Conservation (phyloP, 495 filamentous ascomycete species). For the Aspergillus bertholletiae region DNA sequence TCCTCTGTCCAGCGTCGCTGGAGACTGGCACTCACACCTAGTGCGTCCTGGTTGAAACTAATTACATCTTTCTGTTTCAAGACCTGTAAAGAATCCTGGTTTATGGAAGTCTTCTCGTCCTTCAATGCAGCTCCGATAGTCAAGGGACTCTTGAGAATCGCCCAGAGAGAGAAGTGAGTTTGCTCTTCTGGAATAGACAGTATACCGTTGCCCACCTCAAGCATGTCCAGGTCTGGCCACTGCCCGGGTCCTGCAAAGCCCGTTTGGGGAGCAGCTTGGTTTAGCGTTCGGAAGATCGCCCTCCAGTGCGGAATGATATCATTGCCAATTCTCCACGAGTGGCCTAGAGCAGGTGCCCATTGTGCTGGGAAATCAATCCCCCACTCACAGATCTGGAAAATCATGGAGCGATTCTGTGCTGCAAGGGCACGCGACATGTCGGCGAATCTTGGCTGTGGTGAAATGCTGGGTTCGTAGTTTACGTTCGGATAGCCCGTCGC, state of each 20-base stretch:
- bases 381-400: constrained; percentile 54
- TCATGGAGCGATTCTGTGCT: constrained; percentile 26
- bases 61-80: constrained; percentile 49
- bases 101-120: constrained; percentile 26
- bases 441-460: constrained; percentile 24
- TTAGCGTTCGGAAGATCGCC: constrained; percentile 46
- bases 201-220: constrained; percentile 41
- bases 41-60: constrained; percentile 50
- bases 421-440: constrained; percentile 31
- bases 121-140: constrained; percentile 48
- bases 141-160: constrained; percentile 53
- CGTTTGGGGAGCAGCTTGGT: constrained; percentile 43
- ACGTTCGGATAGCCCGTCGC: constrained; percentile 31
- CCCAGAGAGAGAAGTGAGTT: constrained; percentile 57
- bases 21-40: constrained; percentile 42
- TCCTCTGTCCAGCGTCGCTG: constrained; percentile 36
- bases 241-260: constrained; percentile 35
- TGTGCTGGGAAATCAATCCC: constrained; percentile 45
- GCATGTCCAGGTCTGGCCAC: constrained; percentile 56
- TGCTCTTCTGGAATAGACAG: constrained; percentile 39
- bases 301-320: constrained; percentile 54
- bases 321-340: constrained; percentile 52
- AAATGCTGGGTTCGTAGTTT: constrained; percentile 35
- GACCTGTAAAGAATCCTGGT: constrained; percentile 30
- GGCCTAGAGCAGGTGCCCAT: constrained; percentile 46